Evolutionary conservation across 2,329 filamentous ascomycete species (phyloP).

Genomic region (Sporothrix brasiliensis): DNA sequence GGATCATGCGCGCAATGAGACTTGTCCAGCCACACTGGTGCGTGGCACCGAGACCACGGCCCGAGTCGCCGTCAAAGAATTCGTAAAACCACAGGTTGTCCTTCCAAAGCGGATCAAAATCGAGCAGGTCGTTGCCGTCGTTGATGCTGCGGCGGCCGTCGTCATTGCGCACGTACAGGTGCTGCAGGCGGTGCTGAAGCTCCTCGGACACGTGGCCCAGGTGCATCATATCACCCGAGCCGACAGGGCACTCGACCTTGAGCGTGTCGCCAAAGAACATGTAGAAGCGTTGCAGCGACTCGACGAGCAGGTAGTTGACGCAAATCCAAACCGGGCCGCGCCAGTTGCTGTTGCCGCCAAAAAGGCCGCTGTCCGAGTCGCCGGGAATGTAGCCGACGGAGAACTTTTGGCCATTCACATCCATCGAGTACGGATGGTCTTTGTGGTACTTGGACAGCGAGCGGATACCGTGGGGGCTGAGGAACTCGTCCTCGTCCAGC

Average conservation of each 20-base stretch:
- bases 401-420: constrained; percentile 89
- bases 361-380: constrained; percentile 94
- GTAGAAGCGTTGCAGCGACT: constrained; percentile 92
- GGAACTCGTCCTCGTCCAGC: constrained; percentile 92
- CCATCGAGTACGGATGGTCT: constrained; percentile 89
- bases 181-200: constrained; percentile 90
- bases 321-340: constrained; percentile 93
- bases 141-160: constrained; percentile 89
- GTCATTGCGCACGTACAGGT: constrained; percentile 82
- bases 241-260: constrained; percentile 90
- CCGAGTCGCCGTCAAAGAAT: constrained; percentile 92
- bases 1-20: constrained; percentile 93
- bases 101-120: constrained; percentile 92
- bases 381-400: constrained; percentile 87
- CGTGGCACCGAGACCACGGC: constrained; percentile 84
- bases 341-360: constrained; percentile 98
- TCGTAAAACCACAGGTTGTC: constrained; percentile 96
- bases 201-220: constrained; percentile 92
- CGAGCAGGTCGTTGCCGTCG: constrained; percentile 77
- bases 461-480: constrained; percentile 86
- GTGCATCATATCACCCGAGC: constrained; percentile 94
- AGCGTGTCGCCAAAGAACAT: constrained; percentile 91
- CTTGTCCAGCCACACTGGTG: constrained; percentile 98
- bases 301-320: constrained; percentile 92
- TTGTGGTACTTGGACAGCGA: constrained; percentile 92